Percentiles rank a stretch among this genome's conserved stretches.
Evolutionary conservation across 441 rosid genomes (phyloP).

Genomic region (Geranium incanum): DNA sequence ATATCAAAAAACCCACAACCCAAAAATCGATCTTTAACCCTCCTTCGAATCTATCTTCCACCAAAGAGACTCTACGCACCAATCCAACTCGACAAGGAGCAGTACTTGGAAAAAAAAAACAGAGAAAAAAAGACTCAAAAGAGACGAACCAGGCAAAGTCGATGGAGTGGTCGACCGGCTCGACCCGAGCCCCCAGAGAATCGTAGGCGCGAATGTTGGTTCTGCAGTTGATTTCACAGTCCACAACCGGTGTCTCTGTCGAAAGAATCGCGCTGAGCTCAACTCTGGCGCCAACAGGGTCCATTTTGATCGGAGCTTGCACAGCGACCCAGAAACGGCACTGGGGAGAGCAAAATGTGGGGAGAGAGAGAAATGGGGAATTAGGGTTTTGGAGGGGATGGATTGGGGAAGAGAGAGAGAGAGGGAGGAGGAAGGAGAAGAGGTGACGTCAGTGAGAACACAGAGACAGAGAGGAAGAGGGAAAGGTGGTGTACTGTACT

Average conservation of each 20-base stretch:
- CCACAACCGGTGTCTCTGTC: conserved; percentile 12
- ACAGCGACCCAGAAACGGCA: background rate
- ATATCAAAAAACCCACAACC: background rate
- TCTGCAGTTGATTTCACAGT: background rate
- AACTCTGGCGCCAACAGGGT: background rate
- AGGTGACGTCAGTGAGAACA: background rate
- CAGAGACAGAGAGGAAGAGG: background rate
- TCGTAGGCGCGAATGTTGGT: background rate
- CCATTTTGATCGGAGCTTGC: background rate
- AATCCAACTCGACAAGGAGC: background rate
- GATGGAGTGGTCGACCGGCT: conserved; percentile 6
- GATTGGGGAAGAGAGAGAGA: background rate
- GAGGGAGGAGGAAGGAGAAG: background rate
- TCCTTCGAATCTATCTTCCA: background rate
- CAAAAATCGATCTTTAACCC: background rate
- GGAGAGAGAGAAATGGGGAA: background rate
- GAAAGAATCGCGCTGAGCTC: background rate
- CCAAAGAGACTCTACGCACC: background rate
- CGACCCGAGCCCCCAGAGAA: background rate
- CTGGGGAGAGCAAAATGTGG: background rate
- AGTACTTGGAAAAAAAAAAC: background rate
- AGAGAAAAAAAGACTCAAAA: background rate
- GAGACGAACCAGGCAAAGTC: conserved; percentile 12
- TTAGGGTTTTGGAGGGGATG: background rate
- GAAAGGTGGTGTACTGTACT: background rate